Evolutionary conservation across 805 yeast genomes (phyloP).

Genomic region (Jamesozyma spencerorum): DNA sequence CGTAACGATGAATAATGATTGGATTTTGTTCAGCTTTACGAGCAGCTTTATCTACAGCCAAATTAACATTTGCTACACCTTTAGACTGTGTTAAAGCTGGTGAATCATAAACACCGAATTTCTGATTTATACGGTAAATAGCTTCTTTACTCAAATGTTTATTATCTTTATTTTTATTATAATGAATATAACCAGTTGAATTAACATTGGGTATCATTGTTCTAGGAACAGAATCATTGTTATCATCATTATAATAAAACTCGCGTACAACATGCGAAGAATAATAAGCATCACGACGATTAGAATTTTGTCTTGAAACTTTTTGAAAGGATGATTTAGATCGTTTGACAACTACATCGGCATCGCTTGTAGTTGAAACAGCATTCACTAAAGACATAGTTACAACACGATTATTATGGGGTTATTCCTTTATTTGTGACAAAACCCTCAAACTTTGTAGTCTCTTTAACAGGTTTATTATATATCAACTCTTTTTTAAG

Average conservation of each 20-base stretch:
- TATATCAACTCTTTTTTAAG: too few species aligned
- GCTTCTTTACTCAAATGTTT: conserved; percentile 68
- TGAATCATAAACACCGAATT: conserved; percentile 51
- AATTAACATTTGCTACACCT: conserved; percentile 50
- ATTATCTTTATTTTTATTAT: not conserved
- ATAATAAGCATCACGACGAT: too few species aligned
- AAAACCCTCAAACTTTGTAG: too few species aligned
- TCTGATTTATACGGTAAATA: conserved; percentile 60
- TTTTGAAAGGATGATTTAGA: not conserved
- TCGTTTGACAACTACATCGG: not conserved
- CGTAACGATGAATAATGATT: conserved; percentile 1
- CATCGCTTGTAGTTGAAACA: not conserved
- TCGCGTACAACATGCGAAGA: not conserved
- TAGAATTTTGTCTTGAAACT: not conserved
- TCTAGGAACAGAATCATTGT: not conserved
- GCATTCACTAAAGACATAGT: not conserved
- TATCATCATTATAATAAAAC: not conserved
- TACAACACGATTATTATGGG: too few species aligned
- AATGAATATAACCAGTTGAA: not conserved
- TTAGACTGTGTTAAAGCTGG: conserved; percentile 38
- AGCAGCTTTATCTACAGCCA: conserved; percentile 70
- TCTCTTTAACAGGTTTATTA: too few species aligned
- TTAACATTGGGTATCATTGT: not conserved
- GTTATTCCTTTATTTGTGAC: too few species aligned
- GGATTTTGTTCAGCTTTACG: conserved; percentile 42